phyloP scores from a whole-genome alignment of 208 protist species.

The Leishmania turanica region DNA sequence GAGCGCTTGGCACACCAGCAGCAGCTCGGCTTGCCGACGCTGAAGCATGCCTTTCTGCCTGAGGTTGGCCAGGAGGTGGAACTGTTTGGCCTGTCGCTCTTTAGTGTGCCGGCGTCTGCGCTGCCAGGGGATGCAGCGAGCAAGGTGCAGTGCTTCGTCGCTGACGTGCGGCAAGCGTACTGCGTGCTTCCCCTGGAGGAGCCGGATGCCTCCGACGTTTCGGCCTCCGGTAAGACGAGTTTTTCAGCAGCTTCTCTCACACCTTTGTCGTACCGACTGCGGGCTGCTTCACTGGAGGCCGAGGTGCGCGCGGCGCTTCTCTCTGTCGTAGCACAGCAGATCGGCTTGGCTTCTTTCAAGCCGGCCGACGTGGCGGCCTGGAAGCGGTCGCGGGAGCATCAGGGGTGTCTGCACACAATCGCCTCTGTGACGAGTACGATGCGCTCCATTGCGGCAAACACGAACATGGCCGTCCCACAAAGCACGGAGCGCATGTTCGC shows the following conservation, averaged over 20 bases:
- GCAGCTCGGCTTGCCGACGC: conserved; percentile 65
- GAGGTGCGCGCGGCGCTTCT: conserved; percentile 51
- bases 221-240: neutral
- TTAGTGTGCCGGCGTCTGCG: conserved; percentile 35
- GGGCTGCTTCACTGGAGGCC: conserved; percentile 15
- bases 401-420: conserved; percentile 59
- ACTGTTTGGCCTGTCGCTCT: conserved; percentile 61
- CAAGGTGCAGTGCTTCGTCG: conserved; percentile 40
- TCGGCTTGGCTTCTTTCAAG: conserved; percentile 51
- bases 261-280: conserved; percentile 17
- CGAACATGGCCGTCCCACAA: conserved; percentile 51
- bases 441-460: conserved; percentile 37
- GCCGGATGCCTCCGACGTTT: neutral
- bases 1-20: conserved; percentile 36
- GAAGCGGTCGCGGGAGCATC: conserved; percentile 32
- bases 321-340: conserved; percentile 46
- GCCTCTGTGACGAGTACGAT: conserved; percentile 49
- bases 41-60: conserved; percentile 53
- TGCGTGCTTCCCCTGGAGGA: conserved; percentile 42
- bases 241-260: conserved; percentile 5
- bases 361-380: conserved; percentile 41
- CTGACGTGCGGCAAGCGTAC: conserved; percentile 49
- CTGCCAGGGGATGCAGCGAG: conserved; percentile 16
- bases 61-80: conserved; percentile 52
- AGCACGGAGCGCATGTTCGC: conserved; percentile 34